These are phyloP conservation scores for Myxozyma neotropica DNA, from an alignment of 805 yeast genomes.

Conservation along the genomic window DNA sequence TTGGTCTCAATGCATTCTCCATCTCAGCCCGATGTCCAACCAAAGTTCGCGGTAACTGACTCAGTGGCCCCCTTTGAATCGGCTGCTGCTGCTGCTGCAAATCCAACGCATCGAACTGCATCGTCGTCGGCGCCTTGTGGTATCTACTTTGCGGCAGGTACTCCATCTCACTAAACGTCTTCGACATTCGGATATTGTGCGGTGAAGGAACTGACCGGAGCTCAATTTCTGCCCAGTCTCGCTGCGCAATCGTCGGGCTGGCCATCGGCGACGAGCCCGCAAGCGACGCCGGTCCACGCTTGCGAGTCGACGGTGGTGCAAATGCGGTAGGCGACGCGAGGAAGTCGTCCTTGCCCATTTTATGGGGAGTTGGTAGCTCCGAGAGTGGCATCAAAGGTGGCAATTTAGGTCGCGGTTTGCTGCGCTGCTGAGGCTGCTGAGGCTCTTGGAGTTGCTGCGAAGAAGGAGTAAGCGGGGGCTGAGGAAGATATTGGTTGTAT, in stretches of 20 bases:
- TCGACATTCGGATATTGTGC: slow-evolving; percentile 33
- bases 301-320: slow-evolving; percentile 24
- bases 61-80: not conserved
- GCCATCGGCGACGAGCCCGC: slow-evolving; percentile 17
- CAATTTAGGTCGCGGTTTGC: slow-evolving; percentile 6
- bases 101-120: slow-evolving; percentile 2
- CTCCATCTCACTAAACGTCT: slow-evolving; percentile 30
- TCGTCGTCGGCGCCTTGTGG: not conserved
- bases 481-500: not conserved
- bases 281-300: slow-evolving; percentile 1
- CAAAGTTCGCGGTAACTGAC: slow-evolving; percentile 12
- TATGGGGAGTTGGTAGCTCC: slow-evolving; percentile 32
- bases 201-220: slow-evolving; percentile 33
- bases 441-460: not conserved
- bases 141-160: slow-evolving; percentile 28
- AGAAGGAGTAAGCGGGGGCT: not conserved
- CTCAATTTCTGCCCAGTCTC: slow-evolving; percentile 12
- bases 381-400: slow-evolving; percentile 31
- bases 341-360: slow-evolving; percentile 22
- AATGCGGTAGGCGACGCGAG: slow-evolving; percentile 28
- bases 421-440: slow-evolving; percentile 10
- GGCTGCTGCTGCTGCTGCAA: not conserved
- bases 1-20: slow-evolving; percentile 19
- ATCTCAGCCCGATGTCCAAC: slow-evolving; percentile 19
- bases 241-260: slow-evolving; percentile 20